These are phyloP conservation scores for Sporothrix inflata DNA, from an alignment of 2,329 filamentous ascomycete species.

Conservation along the genomic window DNA sequence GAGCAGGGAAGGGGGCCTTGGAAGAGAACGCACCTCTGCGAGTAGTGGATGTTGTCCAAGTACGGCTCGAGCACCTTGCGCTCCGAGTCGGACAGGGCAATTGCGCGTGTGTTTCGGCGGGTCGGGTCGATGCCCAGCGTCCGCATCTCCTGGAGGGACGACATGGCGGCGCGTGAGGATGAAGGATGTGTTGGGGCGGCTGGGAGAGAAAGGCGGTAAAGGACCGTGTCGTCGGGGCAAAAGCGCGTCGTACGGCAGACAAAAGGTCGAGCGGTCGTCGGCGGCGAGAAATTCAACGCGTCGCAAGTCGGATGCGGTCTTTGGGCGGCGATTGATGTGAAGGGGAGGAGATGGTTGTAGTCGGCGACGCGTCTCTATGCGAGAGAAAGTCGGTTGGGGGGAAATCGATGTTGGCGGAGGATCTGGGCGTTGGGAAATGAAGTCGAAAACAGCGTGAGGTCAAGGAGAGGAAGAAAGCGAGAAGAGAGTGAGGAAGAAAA, in stretches of 20 bases:
- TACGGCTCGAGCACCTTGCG: constrained; percentile 85
- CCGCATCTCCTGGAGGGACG: constrained; percentile 34
- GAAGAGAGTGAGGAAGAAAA: background rate
- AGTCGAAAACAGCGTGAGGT: background rate
- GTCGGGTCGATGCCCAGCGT: constrained; percentile 73
- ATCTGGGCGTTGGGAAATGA: background rate
- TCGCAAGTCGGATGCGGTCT: background rate
- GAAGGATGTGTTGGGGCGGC: background rate
- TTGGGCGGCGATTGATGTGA: background rate
- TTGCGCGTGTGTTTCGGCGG: constrained; percentile 84
- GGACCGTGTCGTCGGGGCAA: background rate
- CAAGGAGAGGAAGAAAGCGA: background rate
- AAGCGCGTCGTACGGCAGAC: background rate
- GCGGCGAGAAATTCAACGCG: background rate
- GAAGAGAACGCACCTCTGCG: constrained; percentile 45
- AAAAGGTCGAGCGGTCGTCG: background rate
- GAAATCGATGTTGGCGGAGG: background rate
- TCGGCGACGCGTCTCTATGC: background rate
- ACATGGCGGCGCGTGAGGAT: constrained; percentile 28
- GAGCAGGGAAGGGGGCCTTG: too few species aligned
- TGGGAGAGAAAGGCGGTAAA: background rate
- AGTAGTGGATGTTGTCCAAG: constrained; percentile 94
- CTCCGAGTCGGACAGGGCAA: constrained; percentile 79
- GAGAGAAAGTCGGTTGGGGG: background rate
- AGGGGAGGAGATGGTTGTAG: background rate